Percentiles rank a stretch among this genome's conserved stretches.
These are phyloP conservation scores for Penstemon eatonii DNA, from an alignment of 257 asterid genomes.

Conservation along the genomic window DNA sequence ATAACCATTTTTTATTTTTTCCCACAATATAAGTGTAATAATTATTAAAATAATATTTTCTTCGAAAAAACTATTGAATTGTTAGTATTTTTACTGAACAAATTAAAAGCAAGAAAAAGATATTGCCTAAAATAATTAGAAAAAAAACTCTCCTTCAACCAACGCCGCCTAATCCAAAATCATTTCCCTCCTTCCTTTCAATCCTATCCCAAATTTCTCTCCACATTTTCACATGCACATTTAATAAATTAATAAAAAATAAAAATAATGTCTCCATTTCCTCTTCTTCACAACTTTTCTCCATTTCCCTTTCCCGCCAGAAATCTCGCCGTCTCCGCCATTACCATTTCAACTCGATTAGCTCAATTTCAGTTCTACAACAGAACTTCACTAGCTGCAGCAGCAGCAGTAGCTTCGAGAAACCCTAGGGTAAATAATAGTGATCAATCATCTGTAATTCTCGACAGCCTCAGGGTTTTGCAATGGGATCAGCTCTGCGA, in stretches of 20 bases:
- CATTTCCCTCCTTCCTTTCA: no score
- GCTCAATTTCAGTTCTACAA: conserved; percentile 30
- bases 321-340: conserved; percentile 18
- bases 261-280: conserved; percentile 29
- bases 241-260: background rate
- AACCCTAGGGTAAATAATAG: conserved; percentile 8
- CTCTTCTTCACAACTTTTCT: conserved; percentile 23
- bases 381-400: conserved; percentile 17
- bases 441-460: conserved; percentile 45
- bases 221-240: no score
- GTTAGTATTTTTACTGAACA: no score
- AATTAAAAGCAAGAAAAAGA: no score
- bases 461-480: conserved; percentile 81
- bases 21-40: no score
- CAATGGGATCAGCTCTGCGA: conserved; percentile 91
- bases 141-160: no score
- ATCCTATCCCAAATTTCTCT: no score
- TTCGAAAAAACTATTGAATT: no score
- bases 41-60: no score
- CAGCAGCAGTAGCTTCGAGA: conserved; percentile 27
- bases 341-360: conserved; percentile 19
- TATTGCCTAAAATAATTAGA: no score
- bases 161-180: no score
- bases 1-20: no score
- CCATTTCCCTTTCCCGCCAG: conserved; percentile 21